These are phyloP conservation scores for Aureobasidium subglaciale DNA, from an alignment of 2,329 filamentous ascomycete species.

Conservation along the genomic window DNA sequence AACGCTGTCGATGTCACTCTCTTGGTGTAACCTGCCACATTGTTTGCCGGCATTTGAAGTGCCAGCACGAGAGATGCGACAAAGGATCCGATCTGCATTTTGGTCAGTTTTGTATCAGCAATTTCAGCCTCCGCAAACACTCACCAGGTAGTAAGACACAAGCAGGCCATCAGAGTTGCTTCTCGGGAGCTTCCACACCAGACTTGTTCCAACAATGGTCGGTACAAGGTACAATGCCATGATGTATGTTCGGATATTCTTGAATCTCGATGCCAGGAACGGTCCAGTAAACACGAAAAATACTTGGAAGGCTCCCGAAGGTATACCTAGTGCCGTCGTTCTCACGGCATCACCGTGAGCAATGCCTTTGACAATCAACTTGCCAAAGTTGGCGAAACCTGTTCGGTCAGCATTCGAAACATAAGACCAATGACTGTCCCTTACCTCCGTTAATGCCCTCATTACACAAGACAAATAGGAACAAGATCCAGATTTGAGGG, in stretches of 20 bases:
- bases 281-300: constrained; percentile 48
- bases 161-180: constrained; percentile 41
- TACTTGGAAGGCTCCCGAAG: constrained; percentile 47
- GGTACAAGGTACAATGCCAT: constrained; percentile 48
- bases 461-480: constrained; percentile 40
- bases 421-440: background rate
- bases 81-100: constrained; percentile 30
- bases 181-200: constrained; percentile 46
- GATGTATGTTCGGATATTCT: constrained; percentile 45
- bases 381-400: constrained; percentile 46
- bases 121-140: background rate
- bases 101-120: background rate
- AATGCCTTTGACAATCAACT: constrained; percentile 48
- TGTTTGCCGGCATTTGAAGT: constrained; percentile 46
- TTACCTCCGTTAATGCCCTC: constrained; percentile 46
- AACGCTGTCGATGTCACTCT: constrained; percentile 40
- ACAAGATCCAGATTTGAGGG: constrained; percentile 46
- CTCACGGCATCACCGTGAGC: constrained; percentile 35
- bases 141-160: constrained; percentile 45
- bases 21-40: constrained; percentile 44
- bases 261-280: constrained; percentile 45
- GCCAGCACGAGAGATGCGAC: constrained; percentile 48
- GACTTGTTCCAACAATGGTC: constrained; percentile 42
- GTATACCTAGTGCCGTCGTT: constrained; percentile 49
- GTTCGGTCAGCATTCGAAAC: background rate